Conservation (phyloP, 257 asterid genomes). For the Primulina tabacum region DNA sequence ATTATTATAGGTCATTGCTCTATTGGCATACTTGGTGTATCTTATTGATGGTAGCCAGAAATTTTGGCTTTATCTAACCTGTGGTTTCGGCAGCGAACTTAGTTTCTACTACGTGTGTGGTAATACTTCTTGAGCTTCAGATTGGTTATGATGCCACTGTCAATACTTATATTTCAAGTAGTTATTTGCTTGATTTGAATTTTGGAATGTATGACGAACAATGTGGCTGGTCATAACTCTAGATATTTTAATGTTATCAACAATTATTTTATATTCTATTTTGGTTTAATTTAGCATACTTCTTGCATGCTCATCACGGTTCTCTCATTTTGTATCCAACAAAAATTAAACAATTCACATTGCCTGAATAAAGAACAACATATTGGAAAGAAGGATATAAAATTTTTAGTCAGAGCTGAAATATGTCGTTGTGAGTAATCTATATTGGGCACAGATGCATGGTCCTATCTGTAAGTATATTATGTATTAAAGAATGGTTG, state of each 20-base stretch:
- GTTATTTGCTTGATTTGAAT: constrained; percentile 1
- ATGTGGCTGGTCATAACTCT: neutral
- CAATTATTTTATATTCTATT: neutral
- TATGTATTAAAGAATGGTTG: constrained; percentile 1
- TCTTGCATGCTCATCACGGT: neutral
- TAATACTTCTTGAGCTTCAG: constrained; percentile 33
- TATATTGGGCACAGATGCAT: no score
- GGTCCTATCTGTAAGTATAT: neutral
- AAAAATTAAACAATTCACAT: neutral
- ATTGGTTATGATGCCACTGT: neutral
- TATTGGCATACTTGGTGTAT: constrained; percentile 65
- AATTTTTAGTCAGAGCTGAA: neutral
- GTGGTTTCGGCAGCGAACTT: constrained; percentile 71
- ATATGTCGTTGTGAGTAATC: neutral
- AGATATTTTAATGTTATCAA: no score
- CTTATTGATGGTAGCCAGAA: constrained; percentile 62
- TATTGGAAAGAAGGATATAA: neutral
- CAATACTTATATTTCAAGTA: neutral
- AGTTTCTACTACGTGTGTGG: constrained; percentile 94
- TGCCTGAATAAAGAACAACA: neutral
- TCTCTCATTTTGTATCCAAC: neutral
- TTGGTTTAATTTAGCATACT: neutral
- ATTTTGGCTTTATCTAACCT: constrained; percentile 69
- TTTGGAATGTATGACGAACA: neutral
- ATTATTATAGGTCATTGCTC: constrained; percentile 63